Conservation (phyloP, 148 eudicot species). For the Chenopodium quinoa region DNA sequence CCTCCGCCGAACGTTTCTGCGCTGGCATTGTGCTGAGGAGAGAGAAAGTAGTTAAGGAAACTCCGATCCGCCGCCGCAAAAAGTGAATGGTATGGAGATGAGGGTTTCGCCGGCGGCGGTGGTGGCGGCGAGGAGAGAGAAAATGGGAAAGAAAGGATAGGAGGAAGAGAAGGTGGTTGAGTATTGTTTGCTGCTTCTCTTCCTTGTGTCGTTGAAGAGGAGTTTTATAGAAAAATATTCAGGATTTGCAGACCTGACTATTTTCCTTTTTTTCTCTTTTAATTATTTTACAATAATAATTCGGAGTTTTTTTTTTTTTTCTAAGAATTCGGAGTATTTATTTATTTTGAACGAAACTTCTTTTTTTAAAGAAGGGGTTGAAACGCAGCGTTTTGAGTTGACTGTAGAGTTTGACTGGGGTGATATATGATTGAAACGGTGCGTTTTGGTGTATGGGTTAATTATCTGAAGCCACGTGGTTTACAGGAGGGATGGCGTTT, state of each 20-base stretch:
- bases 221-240: constrained; percentile 14
- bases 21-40: constrained; percentile 43
- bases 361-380: background rate
- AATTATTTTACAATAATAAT: background rate
- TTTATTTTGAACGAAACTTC: too few relatives aligned
- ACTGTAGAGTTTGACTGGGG: background rate
- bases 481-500: background rate
- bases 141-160: background rate
- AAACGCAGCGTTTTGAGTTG: background rate
- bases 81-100: background rate
- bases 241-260: background rate
- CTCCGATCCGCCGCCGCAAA: constrained; percentile 2
- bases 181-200: constrained; percentile 23
- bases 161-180: constrained; percentile 39
- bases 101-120: constrained; percentile 11
- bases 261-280: background rate
- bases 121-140: constrained; percentile 23
- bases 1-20: constrained; percentile 32
- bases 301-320: background rate
- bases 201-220: constrained; percentile 24
- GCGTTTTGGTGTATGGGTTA: background rate
- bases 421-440: background rate
- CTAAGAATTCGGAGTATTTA: too few relatives aligned
- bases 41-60: background rate
- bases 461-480: background rate